Evolutionary conservation across 805 yeast species (phyloP).

Genomic region (Lachancea kluyveri): DNA sequence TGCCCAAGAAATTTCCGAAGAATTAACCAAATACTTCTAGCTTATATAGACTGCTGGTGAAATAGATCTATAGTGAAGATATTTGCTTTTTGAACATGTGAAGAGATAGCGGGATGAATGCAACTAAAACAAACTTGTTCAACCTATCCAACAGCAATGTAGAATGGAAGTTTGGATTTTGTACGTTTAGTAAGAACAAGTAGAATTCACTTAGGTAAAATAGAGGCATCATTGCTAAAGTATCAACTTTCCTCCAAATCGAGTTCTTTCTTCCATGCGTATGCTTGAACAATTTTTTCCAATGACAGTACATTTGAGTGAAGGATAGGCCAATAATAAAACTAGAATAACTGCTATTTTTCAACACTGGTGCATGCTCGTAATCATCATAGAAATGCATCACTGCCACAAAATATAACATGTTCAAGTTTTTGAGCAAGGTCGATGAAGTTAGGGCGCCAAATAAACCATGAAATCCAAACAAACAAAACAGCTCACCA

Average conservation of each 20-base stretch:
- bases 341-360: conserved; percentile 25
- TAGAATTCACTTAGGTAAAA: conserved; percentile 28
- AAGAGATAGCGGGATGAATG: conserved; percentile 24
- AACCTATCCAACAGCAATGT: conserved; percentile 18
- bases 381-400: conserved; percentile 29
- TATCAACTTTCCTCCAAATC: conserved; percentile 16
- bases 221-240: conserved; percentile 19
- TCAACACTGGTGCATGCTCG: conserved; percentile 27
- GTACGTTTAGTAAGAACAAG: conserved; percentile 23
- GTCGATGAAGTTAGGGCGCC: conserved; percentile 14
- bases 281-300: conserved; percentile 23
- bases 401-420: conserved; percentile 22
- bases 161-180: conserved; percentile 22
- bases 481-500: conserved; percentile 21
- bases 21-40: conserved; percentile 6
- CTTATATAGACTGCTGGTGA: neutral
- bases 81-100: conserved; percentile 18
- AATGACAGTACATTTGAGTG: conserved; percentile 26
- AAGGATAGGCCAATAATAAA: conserved; percentile 23
- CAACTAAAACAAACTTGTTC: conserved; percentile 20
- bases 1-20: conserved; percentile 23
- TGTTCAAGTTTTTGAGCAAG: conserved; percentile 22
- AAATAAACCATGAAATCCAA: conserved; percentile 19
- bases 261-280: conserved; percentile 8
- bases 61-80: neutral